A percentile compares a stretch with the other conserved stretches of the same genome.
Conservation (phyloP, 2,329 filamentous ascomycete genomes). For the Lizonia empirigonia region DNA sequence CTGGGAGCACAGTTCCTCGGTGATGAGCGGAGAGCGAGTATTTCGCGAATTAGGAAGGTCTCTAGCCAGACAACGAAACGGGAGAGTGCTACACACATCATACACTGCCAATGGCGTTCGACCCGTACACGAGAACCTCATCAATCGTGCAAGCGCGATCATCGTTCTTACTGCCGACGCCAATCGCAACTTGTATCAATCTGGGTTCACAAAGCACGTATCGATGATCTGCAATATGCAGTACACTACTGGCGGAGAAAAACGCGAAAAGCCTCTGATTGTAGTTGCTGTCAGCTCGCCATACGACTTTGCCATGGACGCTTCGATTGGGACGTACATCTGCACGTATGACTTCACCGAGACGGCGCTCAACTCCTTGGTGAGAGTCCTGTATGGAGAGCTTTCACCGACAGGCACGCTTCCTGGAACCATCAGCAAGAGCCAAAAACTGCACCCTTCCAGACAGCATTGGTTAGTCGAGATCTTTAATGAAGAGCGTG, state of each 20-base stretch:
- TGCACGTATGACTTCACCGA: conserved; percentile 98
- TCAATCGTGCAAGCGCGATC: conserved; percentile 84
- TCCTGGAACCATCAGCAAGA: conserved; percentile 80
- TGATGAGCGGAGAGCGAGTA: conserved; percentile 92
- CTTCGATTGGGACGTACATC: conserved; percentile 86
- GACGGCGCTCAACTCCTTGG: conserved; percentile 82
- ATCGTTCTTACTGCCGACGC: conserved; percentile 93
- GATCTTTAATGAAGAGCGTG: conserved; percentile 79
- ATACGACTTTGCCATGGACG: conserved; percentile 95
- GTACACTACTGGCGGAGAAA: conserved; percentile 71
- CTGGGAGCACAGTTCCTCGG: conserved; percentile 63
- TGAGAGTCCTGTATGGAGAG: conserved; percentile 83
- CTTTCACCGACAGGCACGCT: conserved; percentile 61
- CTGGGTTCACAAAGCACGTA: conserved; percentile 94
- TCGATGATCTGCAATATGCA: conserved; percentile 93
- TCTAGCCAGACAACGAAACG: conserved; percentile 82
- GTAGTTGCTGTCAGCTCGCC: conserved; percentile 94
- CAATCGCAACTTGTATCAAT: conserved; percentile 90
- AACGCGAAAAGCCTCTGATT: conserved; percentile 78
- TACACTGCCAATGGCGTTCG: conserved; percentile 93
- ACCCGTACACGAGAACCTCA: conserved; percentile 90
- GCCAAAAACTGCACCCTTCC: conserved; percentile 85
- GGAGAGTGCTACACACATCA: conserved; percentile 88
- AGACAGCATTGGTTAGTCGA: conserved; percentile 95
- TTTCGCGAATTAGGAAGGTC: conserved; percentile 88